Conservation (phyloP, 306 rosid genomes). For the Luffa aegyptiaca region DNA sequence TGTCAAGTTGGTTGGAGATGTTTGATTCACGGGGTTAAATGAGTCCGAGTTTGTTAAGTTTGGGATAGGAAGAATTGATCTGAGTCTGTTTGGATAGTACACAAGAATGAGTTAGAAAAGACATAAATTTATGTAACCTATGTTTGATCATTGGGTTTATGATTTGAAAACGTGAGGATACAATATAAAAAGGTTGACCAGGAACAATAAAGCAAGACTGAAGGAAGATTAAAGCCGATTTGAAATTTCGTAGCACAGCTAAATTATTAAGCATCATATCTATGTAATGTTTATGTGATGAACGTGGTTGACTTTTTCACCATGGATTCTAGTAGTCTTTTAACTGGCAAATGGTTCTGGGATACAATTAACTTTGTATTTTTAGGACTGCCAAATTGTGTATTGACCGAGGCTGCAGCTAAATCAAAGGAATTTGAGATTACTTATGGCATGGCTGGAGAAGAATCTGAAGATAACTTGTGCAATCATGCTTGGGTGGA, state of each 20-base stretch:
- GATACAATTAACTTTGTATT: background rate
- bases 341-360: background rate
- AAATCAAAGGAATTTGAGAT: conserved; percentile 82
- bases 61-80: background rate
- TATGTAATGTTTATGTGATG: background rate
- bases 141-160: background rate
- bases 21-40: background rate
- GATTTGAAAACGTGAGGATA: background rate
- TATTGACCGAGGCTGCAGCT: conserved; percentile 65
- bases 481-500: conserved; percentile 26
- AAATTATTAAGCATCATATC: background rate
- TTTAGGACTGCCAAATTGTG: conserved; percentile 47
- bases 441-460: conserved; percentile 43
- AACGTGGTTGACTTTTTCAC: background rate
- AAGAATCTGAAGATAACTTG: conserved; percentile 12
- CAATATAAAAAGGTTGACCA: background rate
- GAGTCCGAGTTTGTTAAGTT: background rate
- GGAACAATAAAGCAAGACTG: background rate
- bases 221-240: background rate
- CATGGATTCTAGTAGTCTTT: background rate
- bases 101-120: background rate
- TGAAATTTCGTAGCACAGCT: background rate
- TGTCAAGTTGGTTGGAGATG: background rate
- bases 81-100: background rate
- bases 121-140: background rate